Evolutionary conservation across 2,329 filamentous ascomycete genomes (phyloP).

Genomic region (Fusarium keratoplasticum): DNA sequence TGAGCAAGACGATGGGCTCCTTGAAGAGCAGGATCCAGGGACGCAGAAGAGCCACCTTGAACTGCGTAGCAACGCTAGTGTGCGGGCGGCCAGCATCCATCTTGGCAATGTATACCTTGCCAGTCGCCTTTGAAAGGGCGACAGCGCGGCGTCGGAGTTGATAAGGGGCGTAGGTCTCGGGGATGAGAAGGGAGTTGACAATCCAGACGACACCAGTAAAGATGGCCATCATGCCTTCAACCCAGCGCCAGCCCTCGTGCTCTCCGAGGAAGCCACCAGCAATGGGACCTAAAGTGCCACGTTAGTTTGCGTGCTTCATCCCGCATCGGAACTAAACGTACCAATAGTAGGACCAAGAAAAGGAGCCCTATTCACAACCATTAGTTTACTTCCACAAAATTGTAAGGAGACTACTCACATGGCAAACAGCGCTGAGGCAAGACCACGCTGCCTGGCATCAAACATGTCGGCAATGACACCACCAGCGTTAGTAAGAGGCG

Average conservation of each 20-base stretch:
- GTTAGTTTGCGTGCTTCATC: background rate
- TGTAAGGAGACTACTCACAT: slow-evolving; percentile 43
- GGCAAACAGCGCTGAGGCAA: slow-evolving; percentile 70
- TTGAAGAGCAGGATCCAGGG: slow-evolving; percentile 74
- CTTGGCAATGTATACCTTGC: slow-evolving; percentile 66
- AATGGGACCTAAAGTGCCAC: slow-evolving; percentile 60
- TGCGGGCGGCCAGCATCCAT: slow-evolving; percentile 58
- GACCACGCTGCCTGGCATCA: slow-evolving; percentile 63
- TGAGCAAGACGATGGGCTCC: slow-evolving; percentile 74
- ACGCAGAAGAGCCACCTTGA: slow-evolving; percentile 68
- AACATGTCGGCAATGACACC: slow-evolving; percentile 75
- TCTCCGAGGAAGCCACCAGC: slow-evolving; percentile 72
- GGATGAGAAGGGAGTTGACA: slow-evolving; percentile 60
- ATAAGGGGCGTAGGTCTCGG: slow-evolving; percentile 70
- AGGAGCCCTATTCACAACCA: slow-evolving; percentile 55
- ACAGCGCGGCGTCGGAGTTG: slow-evolving; percentile 65
- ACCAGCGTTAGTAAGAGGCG: slow-evolving; percentile 71
- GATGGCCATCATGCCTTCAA: slow-evolving; percentile 70
- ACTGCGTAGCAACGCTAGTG: slow-evolving; percentile 58
- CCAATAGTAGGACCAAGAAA: slow-evolving; percentile 71
- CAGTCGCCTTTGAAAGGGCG: slow-evolving; percentile 62
- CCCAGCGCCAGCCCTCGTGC: slow-evolving; percentile 72
- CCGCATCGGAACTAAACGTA: slow-evolving; percentile 23
- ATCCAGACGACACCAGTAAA: slow-evolving; percentile 71
- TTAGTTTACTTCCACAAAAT: background rate